Evolutionary conservation across 1,284 basidiomycete genomes (phyloP).

Genomic region (Trametes versicolor): DNA sequence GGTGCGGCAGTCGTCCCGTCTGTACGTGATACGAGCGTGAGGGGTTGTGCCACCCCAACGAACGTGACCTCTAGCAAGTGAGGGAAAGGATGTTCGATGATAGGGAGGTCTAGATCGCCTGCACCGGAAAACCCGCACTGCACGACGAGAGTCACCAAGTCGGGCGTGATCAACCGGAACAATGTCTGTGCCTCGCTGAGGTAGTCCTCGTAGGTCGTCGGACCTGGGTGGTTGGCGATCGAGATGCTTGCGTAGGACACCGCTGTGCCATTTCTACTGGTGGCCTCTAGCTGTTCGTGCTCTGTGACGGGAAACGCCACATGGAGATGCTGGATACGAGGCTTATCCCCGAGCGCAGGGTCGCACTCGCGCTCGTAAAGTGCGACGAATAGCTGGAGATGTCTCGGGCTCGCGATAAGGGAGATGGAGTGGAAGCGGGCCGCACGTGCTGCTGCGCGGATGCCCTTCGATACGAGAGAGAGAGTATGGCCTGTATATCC

Average conservation of each 20-base stretch:
- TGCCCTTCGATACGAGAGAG: background rate
- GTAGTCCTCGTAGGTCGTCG: background rate
- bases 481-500: constrained; percentile 1
- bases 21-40: background rate
- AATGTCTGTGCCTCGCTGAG: background rate
- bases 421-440: constrained; percentile 4
- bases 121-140: background rate
- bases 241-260: background rate
- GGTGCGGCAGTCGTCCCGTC: background rate
- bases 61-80: background rate
- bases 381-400: background rate
- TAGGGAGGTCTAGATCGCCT: background rate
- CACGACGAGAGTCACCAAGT: background rate
- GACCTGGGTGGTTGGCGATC: background rate
- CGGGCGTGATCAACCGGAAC: background rate
- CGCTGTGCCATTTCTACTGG: background rate
- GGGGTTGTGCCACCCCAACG: background rate
- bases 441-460: background rate
- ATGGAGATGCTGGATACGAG: background rate
- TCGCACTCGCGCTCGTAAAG: constrained; percentile 4
- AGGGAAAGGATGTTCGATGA: background rate
- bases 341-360: background rate
- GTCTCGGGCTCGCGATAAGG: constrained; percentile 3
- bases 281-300: background rate
- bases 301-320: constrained; percentile 2